Conservation (phyloP, 2,329 filamentous ascomycete species). For the Colletotrichum abscissum region DNA sequence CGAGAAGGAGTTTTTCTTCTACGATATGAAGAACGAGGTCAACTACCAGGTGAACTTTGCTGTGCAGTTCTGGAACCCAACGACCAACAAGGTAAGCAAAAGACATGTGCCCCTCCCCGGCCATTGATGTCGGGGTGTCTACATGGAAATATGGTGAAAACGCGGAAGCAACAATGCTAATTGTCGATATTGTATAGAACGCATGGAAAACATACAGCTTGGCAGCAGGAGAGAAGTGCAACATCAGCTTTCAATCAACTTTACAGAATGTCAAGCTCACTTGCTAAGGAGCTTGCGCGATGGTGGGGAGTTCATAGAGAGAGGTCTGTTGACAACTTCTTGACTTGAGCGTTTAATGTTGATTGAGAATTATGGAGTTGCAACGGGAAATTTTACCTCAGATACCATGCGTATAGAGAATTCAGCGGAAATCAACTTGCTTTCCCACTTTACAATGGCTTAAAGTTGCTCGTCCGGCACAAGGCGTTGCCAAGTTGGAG, state of each 20-base stretch:
- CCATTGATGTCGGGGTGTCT: too few species aligned
- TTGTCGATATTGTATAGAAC: not conserved
- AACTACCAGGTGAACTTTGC: not conserved
- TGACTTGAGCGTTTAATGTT: too few species aligned
- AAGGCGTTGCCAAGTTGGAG: not conserved
- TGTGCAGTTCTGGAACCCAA: not conserved
- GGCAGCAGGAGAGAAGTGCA: not conserved
- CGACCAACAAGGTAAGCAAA: not conserved
- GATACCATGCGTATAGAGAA: not conserved
- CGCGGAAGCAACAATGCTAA: not conserved
- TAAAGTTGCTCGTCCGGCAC: not conserved
- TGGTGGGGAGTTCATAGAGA: too few species aligned
- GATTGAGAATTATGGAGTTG: too few species aligned
- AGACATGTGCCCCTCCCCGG: not conserved
- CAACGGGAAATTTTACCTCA: too few species aligned
- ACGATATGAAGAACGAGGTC: not conserved
- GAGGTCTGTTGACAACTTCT: too few species aligned
- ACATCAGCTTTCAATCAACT: not conserved
- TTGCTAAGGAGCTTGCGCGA: not conserved
- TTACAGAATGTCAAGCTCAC: constrained; percentile 11
- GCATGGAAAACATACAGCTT: not conserved
- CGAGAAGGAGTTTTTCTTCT: not conserved
- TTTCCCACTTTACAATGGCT: not conserved
- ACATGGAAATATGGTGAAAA: not conserved
- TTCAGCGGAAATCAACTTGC: not conserved